Conservation (phyloP, 169 alveolate genomes). For the Cyclospora cayetanensis region DNA sequence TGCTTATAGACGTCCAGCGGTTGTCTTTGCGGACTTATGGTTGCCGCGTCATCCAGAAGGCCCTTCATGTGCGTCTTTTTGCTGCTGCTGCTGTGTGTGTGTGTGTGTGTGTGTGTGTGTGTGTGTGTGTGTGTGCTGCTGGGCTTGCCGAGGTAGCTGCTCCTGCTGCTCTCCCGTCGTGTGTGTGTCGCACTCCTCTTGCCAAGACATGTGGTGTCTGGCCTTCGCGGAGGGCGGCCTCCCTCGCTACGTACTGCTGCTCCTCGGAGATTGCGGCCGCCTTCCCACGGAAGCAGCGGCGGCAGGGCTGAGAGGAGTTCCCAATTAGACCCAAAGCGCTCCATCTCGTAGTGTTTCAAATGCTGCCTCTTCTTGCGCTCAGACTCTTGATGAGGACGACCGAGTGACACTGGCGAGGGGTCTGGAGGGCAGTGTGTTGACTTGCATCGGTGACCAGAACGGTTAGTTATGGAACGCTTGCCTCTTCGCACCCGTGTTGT, state of each 20-base stretch:
- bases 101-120: not conserved
- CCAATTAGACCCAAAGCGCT: too few relatives aligned
- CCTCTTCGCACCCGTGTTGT: too few relatives aligned
- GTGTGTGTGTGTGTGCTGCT: not conserved
- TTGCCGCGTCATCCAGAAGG: slow-evolving; percentile 74
- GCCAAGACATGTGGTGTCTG: too few relatives aligned
- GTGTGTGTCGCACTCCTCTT: not conserved
- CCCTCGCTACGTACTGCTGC: too few relatives aligned
- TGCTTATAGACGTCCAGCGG: slow-evolving; percentile 75
- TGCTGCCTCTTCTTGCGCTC: slow-evolving; percentile 28
- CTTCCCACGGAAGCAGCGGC: not conserved
- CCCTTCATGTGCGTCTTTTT: slow-evolving; percentile 57
- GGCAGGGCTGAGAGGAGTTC: not conserved
- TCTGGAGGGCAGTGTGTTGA: slow-evolving; percentile 75
- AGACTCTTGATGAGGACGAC: slow-evolving; percentile 69
- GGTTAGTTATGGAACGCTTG: too few relatives aligned
- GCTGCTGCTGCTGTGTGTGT: slow-evolving; percentile 6
- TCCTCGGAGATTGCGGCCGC: not conserved
- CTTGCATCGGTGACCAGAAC: slow-evolving; percentile 82
- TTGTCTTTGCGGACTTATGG: slow-evolving; percentile 78
- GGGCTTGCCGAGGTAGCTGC: not conserved
- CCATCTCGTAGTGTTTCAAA: too few relatives aligned
- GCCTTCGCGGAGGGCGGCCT: too few relatives aligned
- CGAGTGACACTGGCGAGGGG: slow-evolving; percentile 73
- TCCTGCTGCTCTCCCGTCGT: not conserved